These are phyloP conservation scores for Myochromella boudieri DNA, from an alignment of 768 basidiomycete species.

Conservation along the genomic window DNA sequence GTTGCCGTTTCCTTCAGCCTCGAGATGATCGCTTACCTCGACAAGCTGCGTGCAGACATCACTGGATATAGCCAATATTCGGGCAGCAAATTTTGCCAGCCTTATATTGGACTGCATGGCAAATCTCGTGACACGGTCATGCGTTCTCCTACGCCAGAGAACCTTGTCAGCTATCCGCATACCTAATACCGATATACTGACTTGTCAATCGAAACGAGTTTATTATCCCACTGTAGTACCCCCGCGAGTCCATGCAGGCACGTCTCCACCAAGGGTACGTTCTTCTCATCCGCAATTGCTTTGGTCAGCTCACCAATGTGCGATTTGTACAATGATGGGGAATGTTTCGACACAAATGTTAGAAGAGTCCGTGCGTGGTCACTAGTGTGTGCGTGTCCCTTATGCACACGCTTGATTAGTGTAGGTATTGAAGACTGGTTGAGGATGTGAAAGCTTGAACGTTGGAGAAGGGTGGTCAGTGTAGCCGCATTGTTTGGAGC, in stretches of 20 bases:
- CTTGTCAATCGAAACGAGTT: slow-evolving; percentile 64
- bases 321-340: slow-evolving; percentile 67
- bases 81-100: slow-evolving; percentile 85
- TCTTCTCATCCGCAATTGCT: slow-evolving; percentile 66
- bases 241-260: slow-evolving; percentile 78
- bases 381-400: slow-evolving; percentile 38
- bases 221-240: slow-evolving; percentile 57
- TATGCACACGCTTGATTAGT: slow-evolving; percentile 68
- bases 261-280: slow-evolving; percentile 54
- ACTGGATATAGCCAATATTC: slow-evolving; percentile 63
- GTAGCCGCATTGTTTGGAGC: slow-evolving; percentile 62
- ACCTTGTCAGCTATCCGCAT: slow-evolving; percentile 1
- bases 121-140: slow-evolving; percentile 62
- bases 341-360: slow-evolving; percentile 68
- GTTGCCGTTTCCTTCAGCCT: neutral
- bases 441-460: slow-evolving; percentile 68
- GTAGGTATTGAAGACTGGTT: slow-evolving; percentile 87
- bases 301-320: slow-evolving; percentile 79
- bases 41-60: slow-evolving; percentile 56
- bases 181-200: slow-evolving; percentile 34
- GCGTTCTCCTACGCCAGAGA: slow-evolving; percentile 48
- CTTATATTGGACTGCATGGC: slow-evolving; percentile 58
- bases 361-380: slow-evolving; percentile 53
- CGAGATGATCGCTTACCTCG: slow-evolving; percentile 47
- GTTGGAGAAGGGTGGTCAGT: slow-evolving; percentile 68